These are phyloP conservation scores for Fraxinus nigra DNA, from an alignment of 305 asterid genomes.

Conservation along the genomic window DNA sequence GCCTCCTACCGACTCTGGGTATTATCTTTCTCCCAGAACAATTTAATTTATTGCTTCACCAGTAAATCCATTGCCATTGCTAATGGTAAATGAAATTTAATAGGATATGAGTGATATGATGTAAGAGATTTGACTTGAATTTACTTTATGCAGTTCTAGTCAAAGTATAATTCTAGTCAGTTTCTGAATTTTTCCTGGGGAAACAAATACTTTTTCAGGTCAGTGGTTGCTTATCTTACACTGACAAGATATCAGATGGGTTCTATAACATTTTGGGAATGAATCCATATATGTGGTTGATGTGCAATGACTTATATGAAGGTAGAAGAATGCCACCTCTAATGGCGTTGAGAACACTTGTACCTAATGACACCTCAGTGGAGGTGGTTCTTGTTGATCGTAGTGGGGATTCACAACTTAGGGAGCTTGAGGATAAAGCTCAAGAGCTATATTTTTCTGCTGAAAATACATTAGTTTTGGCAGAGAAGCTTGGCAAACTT, in stretches of 20 bases:
- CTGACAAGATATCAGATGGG: conserved; percentile 87
- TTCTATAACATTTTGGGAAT: conserved; percentile 87
- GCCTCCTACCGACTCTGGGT: conserved; percentile 87
- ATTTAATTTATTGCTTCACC: background rate
- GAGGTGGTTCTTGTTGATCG: conserved; percentile 88
- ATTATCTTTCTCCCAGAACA: background rate
- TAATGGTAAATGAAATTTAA: background rate
- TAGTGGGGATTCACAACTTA: conserved; percentile 73
- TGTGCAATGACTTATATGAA: conserved; percentile 80
- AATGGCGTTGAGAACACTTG: conserved; percentile 58
- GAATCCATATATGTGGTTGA: conserved; percentile 87
- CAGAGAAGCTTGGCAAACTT: conserved; percentile 84
- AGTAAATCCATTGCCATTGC: background rate
- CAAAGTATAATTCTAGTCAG: background rate
- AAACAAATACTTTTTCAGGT: conserved; percentile 41
- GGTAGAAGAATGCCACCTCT: conserved; percentile 71
- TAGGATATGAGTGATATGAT: background rate
- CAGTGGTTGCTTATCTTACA: conserved; percentile 82
- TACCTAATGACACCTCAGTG: conserved; percentile 58
- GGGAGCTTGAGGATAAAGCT: conserved; percentile 91
- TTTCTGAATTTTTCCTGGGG: background rate
- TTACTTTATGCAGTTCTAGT: background rate
- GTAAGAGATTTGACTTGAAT: background rate
- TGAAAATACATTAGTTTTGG: conserved; percentile 61
- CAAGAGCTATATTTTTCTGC: conserved; percentile 76